Evolutionary conservation across 2,329 filamentous ascomycete species (phyloP).

Genomic region (Aspergillus pseudoterreus): DNA sequence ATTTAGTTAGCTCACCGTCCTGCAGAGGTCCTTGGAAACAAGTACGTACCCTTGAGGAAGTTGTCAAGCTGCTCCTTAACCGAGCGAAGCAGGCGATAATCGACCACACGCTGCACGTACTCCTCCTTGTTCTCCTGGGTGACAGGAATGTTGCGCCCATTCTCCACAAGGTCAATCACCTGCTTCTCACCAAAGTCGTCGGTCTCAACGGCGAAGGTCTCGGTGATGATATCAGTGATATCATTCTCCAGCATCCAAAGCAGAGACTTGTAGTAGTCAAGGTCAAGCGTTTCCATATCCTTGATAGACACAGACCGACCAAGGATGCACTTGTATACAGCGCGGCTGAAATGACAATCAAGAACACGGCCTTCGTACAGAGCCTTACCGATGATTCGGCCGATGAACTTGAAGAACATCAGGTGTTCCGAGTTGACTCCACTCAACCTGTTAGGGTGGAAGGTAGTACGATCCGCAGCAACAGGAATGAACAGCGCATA

Average conservation of each 20-base stretch:
- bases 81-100: constrained; percentile 86
- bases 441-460: constrained; percentile 95
- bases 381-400: constrained; percentile 95
- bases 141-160: constrained; percentile 87
- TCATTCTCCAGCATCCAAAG: constrained; percentile 99
- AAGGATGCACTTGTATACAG: constrained; percentile 96
- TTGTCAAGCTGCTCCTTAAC: constrained; percentile 92
- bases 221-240: constrained; percentile 94
- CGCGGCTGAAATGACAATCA: constrained; percentile 97
- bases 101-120: constrained; percentile 89
- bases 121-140: constrained; percentile 99
- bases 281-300: constrained; percentile 98
- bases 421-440: constrained; percentile 93
- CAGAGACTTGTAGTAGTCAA: constrained; percentile 98
- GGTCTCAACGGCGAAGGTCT: constrained; percentile 91
- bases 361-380: constrained; percentile 93
- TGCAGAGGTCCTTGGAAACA: neutral
- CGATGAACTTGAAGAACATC: constrained; percentile 99
- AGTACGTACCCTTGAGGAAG: constrained; percentile 71
- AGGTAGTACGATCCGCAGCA: constrained; percentile 93
- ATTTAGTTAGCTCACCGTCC: constrained; percentile 26
- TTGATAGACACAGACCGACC: constrained; percentile 95
- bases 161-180: constrained; percentile 78
- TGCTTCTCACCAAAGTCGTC: constrained; percentile 90
- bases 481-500: constrained; percentile 96